These are phyloP conservation scores for Tylopilus balloui DNA, from an alignment of 768 basidiomycete species.

Conservation along the genomic window DNA sequence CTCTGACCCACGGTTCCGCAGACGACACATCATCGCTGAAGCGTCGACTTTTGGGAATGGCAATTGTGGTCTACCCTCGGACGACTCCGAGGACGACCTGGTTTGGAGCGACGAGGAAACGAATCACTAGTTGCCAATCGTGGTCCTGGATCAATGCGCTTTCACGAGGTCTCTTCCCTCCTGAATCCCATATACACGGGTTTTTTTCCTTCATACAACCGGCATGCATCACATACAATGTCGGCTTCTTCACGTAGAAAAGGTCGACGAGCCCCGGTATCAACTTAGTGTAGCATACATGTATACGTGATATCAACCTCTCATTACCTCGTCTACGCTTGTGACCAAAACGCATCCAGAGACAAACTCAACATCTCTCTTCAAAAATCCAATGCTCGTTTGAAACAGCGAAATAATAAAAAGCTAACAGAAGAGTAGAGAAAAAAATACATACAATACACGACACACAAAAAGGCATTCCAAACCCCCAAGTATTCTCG, in stretches of 20 bases:
- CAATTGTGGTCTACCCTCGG: constrained; percentile 45
- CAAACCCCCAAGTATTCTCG: constrained; percentile 6
- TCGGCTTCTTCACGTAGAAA: too few species aligned
- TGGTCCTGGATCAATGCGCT: background rate
- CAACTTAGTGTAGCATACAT: background rate
- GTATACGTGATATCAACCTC: too few species aligned
- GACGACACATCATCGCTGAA: constrained; percentile 27
- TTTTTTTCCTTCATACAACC: background rate
- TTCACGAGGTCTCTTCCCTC: background rate
- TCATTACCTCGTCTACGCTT: background rate
- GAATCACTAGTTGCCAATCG: constrained; percentile 2
- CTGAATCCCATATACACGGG: background rate
- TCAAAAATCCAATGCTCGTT: constrained; percentile 3
- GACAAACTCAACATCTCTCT: too few species aligned
- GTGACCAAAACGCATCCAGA: too few species aligned
- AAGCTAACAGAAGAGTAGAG: constrained; percentile 1
- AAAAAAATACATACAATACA: constrained; percentile 17
- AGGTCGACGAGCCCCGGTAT: background rate
- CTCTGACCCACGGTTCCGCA: background rate
- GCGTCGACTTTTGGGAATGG: constrained; percentile 25
- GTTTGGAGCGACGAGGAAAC: constrained; percentile 51
- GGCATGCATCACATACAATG: too few species aligned
- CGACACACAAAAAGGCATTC: background rate
- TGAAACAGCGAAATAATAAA: constrained; percentile 1
- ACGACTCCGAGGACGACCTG: constrained; percentile 45